Evolutionary conservation across 108 stramenopile genomes (phyloP).

Genomic region (Mediolabrus comicus): DNA sequence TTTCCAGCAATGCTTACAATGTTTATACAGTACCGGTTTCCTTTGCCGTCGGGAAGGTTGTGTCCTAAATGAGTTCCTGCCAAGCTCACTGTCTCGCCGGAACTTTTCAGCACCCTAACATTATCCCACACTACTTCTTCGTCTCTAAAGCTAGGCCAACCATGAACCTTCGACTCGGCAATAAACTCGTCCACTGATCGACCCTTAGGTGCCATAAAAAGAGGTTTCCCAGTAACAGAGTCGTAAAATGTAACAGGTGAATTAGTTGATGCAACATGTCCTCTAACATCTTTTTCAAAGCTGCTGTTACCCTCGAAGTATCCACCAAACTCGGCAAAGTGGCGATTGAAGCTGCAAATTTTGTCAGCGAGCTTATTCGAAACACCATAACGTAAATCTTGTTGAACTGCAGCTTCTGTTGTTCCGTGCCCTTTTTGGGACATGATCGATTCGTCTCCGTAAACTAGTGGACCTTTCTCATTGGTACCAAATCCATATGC

Average conservation of each 20-base stretch:
- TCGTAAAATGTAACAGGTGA: slow-evolving; percentile 38
- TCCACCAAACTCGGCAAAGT: slow-evolving; percentile 35
- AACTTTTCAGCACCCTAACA: slow-evolving; percentile 70
- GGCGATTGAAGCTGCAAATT: slow-evolving; percentile 81
- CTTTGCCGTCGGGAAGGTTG: slow-evolving; percentile 79
- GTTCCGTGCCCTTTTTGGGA: slow-evolving; percentile 73
- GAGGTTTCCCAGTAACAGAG: slow-evolving; percentile 36
- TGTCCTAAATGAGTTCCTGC: slow-evolving; percentile 85
- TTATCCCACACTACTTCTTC: slow-evolving; percentile 85
- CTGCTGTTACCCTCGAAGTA: slow-evolving; percentile 20
- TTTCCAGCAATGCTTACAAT: slow-evolving; percentile 85
- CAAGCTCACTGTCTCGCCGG: slow-evolving; percentile 84
- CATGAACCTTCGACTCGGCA: slow-evolving; percentile 47
- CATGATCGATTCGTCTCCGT: slow-evolving; percentile 54
- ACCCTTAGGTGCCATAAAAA: slow-evolving; percentile 47
- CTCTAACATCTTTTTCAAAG: slow-evolving; percentile 33
- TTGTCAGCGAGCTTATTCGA: slow-evolving; percentile 60
- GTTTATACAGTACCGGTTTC: slow-evolving; percentile 93
- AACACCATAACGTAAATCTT: slow-evolving; percentile 59
- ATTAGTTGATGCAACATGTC: background rate
- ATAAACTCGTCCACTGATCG: slow-evolving; percentile 58
- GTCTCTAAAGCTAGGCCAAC: slow-evolving; percentile 75
- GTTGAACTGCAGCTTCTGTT: slow-evolving; percentile 58
- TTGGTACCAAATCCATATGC: slow-evolving; percentile 8
- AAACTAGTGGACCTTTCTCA: slow-evolving; percentile 27